Evolutionary conservation across 129 eudicot species (phyloP).

Genomic region (Centella asiatica): DNA sequence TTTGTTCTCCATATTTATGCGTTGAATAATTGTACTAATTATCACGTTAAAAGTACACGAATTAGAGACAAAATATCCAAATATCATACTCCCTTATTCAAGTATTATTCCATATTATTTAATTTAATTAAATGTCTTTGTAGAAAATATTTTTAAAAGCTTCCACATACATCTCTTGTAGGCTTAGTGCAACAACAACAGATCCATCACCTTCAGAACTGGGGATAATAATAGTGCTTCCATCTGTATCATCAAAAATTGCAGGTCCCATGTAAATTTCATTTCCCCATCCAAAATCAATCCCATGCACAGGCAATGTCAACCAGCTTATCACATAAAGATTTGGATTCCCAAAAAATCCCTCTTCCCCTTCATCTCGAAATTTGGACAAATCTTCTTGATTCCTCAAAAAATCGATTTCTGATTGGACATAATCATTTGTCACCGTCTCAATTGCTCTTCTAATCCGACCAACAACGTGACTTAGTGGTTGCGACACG

Average conservation of each 20-base stretch:
- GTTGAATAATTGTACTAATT: no score
- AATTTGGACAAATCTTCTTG: constrained; percentile 35
- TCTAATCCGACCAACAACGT: constrained; percentile 33
- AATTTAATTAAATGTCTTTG: constrained; percentile 3
- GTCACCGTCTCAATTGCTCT: constrained; percentile 32
- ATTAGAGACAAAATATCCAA: no score
- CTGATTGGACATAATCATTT: constrained; percentile 33
- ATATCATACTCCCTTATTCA: no score
- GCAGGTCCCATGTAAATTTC: constrained; percentile 24
- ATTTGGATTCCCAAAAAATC: constrained; percentile 42
- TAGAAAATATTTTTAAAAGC: constrained; percentile 18
- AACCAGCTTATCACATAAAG: constrained; percentile 48
- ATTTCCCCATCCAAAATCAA: constrained; percentile 66
- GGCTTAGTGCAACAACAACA: constrained; percentile 16
- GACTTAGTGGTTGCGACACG: constrained; percentile 30
- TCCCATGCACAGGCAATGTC: constrained; percentile 28
- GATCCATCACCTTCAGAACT: constrained; percentile 18
- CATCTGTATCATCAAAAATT: constrained; percentile 21
- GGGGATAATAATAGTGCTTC: constrained; percentile 12
- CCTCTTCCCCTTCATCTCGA: constrained; percentile 27
- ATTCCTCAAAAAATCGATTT: constrained; percentile 40
- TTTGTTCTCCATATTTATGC: no score
- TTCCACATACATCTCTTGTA: constrained; percentile 8
- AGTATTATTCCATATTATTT: no score
- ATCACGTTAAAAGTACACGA: no score